A percentile compares a stretch with the other conserved stretches of the same genome.
Conservation (phyloP, 2,329 filamentous ascomycete species). For the Exophiala aquamarina region DNA sequence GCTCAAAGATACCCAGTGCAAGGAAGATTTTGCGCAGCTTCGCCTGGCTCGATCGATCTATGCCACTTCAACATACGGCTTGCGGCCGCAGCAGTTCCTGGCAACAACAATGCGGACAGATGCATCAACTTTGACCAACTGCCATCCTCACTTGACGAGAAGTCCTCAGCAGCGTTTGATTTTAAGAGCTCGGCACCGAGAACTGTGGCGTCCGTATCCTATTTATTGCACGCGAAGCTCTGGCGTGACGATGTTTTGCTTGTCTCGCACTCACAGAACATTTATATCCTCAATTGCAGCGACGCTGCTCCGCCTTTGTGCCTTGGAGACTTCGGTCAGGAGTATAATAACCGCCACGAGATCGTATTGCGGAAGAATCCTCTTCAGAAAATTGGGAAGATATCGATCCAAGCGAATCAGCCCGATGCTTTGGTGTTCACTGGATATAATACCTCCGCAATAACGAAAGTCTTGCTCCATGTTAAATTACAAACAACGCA, state of each 20-base stretch:
- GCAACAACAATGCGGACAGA: too few species aligned
- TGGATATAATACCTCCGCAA: background rate
- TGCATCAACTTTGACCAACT: background rate
- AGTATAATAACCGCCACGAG: conserved; percentile 1
- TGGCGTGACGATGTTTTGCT: too few species aligned
- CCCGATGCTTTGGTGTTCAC: conserved; percentile 1
- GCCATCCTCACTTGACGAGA: conserved; percentile 1
- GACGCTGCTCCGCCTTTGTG: conserved; percentile 1
- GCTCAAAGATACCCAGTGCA: too few species aligned
- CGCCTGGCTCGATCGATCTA: too few species aligned
- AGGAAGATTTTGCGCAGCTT: too few species aligned
- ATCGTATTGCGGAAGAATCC: background rate
- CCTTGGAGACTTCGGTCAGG: background rate
- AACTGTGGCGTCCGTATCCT: conserved; percentile 2
- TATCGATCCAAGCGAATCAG: conserved; percentile 1
- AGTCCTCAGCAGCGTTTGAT: background rate
- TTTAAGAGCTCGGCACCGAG: background rate
- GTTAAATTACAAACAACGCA: background rate
- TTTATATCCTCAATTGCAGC: conserved; percentile 5
- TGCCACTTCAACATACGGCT: too few species aligned
- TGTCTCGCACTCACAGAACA: conserved; percentile 2
- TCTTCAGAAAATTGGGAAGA: conserved; percentile 2
- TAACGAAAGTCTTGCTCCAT: background rate
- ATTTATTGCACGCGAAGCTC: conserved; percentile 1
- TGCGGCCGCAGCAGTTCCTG: too few species aligned